phyloP scores from a whole-genome alignment of 192 early-diverging fungal genomes.

The Piromyces finnis region DNA sequence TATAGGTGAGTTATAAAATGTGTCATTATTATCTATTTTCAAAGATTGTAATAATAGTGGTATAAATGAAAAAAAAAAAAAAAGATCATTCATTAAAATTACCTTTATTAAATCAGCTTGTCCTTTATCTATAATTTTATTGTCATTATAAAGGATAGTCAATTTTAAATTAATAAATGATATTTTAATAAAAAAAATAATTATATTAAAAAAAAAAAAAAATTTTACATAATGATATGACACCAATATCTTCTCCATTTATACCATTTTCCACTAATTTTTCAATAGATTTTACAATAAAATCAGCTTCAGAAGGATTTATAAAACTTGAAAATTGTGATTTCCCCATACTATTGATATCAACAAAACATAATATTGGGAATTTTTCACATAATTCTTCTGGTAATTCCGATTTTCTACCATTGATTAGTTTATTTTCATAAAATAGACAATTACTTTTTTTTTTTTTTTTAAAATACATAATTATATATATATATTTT shows the following conservation, averaged over 20 bases:
- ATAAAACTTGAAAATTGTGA: constrained; percentile 11
- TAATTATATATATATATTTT: too few relatives aligned
- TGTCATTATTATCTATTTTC: too few relatives aligned
- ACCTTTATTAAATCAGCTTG: constrained; percentile 28
- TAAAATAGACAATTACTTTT: background rate
- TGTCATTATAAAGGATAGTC: too few relatives aligned
- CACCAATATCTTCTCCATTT: constrained; percentile 27
- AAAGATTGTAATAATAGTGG: too few relatives aligned
- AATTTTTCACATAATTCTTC: background rate
- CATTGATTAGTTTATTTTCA: background rate
- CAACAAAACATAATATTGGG: background rate
- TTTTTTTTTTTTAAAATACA: too few relatives aligned
- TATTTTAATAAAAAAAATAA: background rate
- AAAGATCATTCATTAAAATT: too few relatives aligned
- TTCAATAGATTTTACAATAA: constrained; percentile 18
- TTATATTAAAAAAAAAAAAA: background rate
- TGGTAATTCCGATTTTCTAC: background rate
- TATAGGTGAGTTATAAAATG: too few relatives aligned
- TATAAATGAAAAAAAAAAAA: too few relatives aligned
- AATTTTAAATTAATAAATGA: too few relatives aligned
- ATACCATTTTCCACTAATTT: constrained; percentile 19
- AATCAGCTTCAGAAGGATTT: constrained; percentile 28
- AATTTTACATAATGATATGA: constrained; percentile 49
- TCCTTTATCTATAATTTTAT: constrained; percentile 42
- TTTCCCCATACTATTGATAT: background rate